Evolutionary conservation across 169 alveolate genomes (phyloP), one percentile per base, ranked within the genome.

Genomic region (Eimeria maxima): DNA sequence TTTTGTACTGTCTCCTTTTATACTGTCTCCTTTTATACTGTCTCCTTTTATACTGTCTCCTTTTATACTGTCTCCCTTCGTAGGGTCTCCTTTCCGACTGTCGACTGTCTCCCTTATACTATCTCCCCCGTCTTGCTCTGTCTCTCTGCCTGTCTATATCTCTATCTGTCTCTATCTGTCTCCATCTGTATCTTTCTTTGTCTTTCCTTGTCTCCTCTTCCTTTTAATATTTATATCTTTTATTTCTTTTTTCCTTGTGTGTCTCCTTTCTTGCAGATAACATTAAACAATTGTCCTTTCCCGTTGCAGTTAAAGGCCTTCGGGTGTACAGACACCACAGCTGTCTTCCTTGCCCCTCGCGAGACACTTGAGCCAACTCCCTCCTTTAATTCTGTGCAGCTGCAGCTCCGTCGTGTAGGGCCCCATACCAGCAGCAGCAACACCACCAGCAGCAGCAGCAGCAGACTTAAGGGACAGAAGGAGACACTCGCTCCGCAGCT

Each of bases 1-100:
- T 29, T 67, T 29, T 4, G 11, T 29, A 20, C 78, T n/a, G 86
- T 44, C 2, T 29, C 44, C 86, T 74, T 29, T 38, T 74, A 57
- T 74, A 20, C 1, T 18, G 18, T 74, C 29, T 27, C 45, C 16
- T 71, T 38, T 1, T 33, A 63, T 27, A 20, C 42, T 67, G 65
- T 80, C 83, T 53, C 95, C 42, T n/a, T 63, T 67, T 65, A 86
- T 0, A 63, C 65, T 67, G 95, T 80, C 18, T 88, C 65, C 53
- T 33, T 33, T 67, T 88, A 86, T 33, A 67, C 60, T 88, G 65
- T 67, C 86, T 88, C 29, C 83, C 65, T 69, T 83, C 65, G 38
- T 50, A 63, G 84, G 2, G 84, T 88, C 63, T 33, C 22, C n/a
- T 81, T 20, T 57, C 83, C 84, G 5, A 53, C 65, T n/a, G 22